Evolutionary conservation across 306 rosid genomes (phyloP).

Genomic region (Boehmeria nivea): DNA sequence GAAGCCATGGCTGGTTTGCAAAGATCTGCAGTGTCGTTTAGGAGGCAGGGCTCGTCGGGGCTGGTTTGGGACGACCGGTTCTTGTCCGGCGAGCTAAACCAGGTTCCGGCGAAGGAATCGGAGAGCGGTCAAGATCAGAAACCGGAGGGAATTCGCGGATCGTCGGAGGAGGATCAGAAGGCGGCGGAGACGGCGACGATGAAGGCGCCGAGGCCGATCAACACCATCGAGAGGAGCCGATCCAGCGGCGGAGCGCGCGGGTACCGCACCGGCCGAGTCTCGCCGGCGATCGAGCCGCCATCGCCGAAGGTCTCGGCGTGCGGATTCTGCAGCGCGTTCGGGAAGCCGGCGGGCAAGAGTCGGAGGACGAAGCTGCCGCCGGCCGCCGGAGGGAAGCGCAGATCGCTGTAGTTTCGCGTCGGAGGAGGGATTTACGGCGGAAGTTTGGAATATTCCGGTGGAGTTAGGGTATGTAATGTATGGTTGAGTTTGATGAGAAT

Average conservation of each 20-base stretch:
- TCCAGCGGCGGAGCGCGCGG: conserved; percentile 54
- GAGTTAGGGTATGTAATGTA: not conserved
- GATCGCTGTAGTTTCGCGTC: conserved; percentile 36
- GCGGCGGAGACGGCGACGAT: conserved; percentile 4
- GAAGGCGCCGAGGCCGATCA: conserved; percentile 20
- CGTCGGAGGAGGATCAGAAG: conserved; percentile 8
- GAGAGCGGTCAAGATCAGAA: conserved; percentile 8
- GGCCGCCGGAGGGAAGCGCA: conserved; percentile 21
- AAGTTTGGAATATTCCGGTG: conserved; percentile 17
- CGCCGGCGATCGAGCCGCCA: conserved; percentile 75
- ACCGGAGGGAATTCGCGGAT: not conserved
- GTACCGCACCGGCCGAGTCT: conserved; percentile 49
- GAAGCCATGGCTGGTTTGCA: conserved; percentile 62
- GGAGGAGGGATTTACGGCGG: not conserved
- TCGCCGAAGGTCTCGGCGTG: conserved; percentile 80
- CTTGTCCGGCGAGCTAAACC: conserved; percentile 45
- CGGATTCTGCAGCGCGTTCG: conserved; percentile 55
- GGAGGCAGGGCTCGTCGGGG: conserved; percentile 90
- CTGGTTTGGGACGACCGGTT: conserved; percentile 71
- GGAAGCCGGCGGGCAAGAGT: conserved; percentile 34
- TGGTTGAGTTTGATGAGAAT: not conserved
- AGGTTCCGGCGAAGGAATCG: conserved; percentile 13
- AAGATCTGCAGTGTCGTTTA: conserved; percentile 74
- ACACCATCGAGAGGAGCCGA: conserved; percentile 44
- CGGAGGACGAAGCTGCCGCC: conserved; percentile 30